Conservation (phyloP, 2,329 filamentous ascomycete genomes). For the Fusarium cicatricum region DNA sequence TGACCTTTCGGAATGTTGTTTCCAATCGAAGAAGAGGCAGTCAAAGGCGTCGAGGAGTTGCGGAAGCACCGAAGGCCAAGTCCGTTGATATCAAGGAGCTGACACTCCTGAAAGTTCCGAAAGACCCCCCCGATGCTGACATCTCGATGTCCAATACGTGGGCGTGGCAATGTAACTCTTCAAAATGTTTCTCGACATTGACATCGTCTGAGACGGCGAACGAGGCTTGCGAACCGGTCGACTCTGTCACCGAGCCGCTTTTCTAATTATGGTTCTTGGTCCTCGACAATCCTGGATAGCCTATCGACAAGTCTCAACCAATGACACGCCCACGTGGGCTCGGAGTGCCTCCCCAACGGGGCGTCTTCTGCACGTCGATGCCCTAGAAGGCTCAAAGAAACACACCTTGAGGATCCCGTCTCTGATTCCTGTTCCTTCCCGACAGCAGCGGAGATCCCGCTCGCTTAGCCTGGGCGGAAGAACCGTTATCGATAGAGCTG, state of each 20-base stretch:
- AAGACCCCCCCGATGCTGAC: not conserved
- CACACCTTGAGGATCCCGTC: not conserved
- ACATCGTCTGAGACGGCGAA: not conserved
- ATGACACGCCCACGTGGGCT: slow-evolving; percentile 6
- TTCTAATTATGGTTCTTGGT: not conserved
- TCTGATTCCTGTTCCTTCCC: not conserved
- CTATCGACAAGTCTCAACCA: not conserved
- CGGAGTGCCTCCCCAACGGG: not conserved
- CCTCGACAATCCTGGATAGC: not conserved
- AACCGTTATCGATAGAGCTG: not conserved
- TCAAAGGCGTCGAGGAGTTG: too few species aligned
- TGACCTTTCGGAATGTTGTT: too few species aligned
- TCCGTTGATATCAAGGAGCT: not conserved
- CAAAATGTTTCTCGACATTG: too few species aligned
- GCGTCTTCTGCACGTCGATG: not conserved
- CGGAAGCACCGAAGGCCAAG: too few species aligned
- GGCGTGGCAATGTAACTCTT: not conserved
- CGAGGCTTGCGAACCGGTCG: too few species aligned
- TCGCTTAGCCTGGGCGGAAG: not conserved
- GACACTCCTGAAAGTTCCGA: not conserved
- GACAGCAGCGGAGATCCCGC: not conserved
- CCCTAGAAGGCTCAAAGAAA: not conserved
- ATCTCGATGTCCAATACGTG: not conserved
- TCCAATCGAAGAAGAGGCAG: too few species aligned
- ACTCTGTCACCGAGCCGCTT: not conserved